A percentile compares a stretch with the other conserved stretches of the same genome.
Conservation (phyloP, 352 stramenopile genomes). For the Phytopythium oedochilum region DNA sequence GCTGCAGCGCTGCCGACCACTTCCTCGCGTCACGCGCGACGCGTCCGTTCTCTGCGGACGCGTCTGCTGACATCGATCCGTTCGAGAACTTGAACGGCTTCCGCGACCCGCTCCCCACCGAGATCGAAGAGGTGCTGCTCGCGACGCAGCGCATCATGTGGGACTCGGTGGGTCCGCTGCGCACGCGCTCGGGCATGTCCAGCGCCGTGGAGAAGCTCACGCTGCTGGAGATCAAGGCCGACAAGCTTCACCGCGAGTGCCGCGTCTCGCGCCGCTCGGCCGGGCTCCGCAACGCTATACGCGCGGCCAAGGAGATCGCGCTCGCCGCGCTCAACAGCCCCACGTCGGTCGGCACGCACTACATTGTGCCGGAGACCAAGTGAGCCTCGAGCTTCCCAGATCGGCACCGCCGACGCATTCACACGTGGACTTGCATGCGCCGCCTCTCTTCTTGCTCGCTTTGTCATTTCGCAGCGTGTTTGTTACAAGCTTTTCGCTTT, state of each 20-base stretch:
- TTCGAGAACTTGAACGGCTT: constrained; percentile 33
- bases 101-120: constrained; percentile 38
- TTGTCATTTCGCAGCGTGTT: background rate
- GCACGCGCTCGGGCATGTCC: constrained; percentile 69
- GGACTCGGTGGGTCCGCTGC: constrained; percentile 91
- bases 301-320: constrained; percentile 84
- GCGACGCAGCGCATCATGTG: constrained; percentile 89
- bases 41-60: constrained; percentile 6
- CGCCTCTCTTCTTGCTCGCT: background rate
- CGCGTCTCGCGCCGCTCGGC: constrained; percentile 68
- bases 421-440: too few relatives aligned
- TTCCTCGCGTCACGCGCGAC: constrained; percentile 21
- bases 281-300: constrained; percentile 86
- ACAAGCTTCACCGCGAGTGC: constrained; percentile 70
- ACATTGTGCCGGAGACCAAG: constrained; percentile 52
- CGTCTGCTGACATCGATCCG: constrained; percentile 19
- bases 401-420: background rate
- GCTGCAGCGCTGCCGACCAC: constrained; percentile 83
- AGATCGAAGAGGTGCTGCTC: constrained; percentile 58
- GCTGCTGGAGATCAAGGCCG: constrained; percentile 70
- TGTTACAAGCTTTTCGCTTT: background rate
- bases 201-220: constrained; percentile 77
- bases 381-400: background rate
- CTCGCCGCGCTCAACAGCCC: constrained; percentile 74
- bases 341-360: constrained; percentile 89